Conservation (phyloP, 257 asterid species). For the Salvia hispanica region DNA sequence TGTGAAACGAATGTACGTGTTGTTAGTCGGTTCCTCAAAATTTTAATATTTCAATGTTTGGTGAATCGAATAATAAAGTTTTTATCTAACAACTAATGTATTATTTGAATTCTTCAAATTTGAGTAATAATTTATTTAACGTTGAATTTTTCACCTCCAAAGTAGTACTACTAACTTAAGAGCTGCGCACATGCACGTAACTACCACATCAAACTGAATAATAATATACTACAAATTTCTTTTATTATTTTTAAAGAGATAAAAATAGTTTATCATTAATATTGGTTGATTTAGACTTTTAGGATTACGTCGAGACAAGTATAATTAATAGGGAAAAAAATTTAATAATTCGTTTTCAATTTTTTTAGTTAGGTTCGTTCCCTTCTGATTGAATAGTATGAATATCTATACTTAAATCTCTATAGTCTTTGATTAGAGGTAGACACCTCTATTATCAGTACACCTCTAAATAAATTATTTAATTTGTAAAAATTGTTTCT, state of each 20-base stretch:
- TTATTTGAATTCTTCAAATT: conserved; percentile 8
- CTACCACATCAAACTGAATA: conserved; percentile 30
- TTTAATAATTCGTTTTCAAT: background rate
- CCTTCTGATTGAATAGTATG: background rate
- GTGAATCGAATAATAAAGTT: conserved; percentile 11
- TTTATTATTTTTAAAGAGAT: background rate
- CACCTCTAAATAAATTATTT: too few species aligned
- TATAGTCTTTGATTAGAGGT: background rate
- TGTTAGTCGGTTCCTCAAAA: conserved; percentile 18
- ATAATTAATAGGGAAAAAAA: background rate
- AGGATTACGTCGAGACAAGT: background rate
- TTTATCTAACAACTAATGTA: background rate
- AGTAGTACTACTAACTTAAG: too few species aligned
- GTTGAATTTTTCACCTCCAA: conserved; percentile 19
- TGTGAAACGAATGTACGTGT: conserved; percentile 6
- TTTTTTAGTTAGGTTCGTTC: background rate
- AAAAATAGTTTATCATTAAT: background rate
- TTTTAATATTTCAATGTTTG: conserved; percentile 27
- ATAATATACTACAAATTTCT: background rate
- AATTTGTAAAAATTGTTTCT: background rate
- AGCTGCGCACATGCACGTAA: conserved; percentile 31
- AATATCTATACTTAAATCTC: background rate
- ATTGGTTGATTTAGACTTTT: conserved; percentile 20
- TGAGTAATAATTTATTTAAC: background rate
- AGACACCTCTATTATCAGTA: background rate